A percentile compares a stretch with the other conserved stretches of the same genome.
These are phyloP conservation scores for Hsuehochloa calcarea DNA, from an alignment of 176 grass and related monocot genomes.

Conservation along the genomic window DNA sequence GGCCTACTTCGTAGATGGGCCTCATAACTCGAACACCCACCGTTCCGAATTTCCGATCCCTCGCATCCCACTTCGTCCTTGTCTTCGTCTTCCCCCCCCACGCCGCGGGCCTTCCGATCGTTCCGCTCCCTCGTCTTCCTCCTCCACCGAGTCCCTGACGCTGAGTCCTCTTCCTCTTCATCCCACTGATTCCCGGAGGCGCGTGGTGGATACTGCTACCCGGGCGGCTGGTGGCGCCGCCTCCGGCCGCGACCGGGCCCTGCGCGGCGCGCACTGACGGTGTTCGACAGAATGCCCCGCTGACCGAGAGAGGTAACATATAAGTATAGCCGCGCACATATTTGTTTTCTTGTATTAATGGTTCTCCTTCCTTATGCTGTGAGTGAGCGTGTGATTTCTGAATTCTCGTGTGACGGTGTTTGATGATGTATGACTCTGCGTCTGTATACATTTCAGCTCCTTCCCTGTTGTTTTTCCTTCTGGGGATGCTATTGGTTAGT, in stretches of 20 bases:
- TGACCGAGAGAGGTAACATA: not conserved
- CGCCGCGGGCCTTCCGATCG: not conserved
- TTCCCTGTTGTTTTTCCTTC: not conserved
- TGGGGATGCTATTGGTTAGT: not conserved
- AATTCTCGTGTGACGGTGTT: not conserved
- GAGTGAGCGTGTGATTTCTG: not conserved
- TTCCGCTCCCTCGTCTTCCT: not conserved
- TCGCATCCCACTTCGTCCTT: not conserved
- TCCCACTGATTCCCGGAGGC: not conserved
- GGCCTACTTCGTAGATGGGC: not conserved
- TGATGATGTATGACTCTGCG: not conserved
- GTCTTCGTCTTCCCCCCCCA: not conserved
- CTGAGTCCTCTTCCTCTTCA: not conserved
- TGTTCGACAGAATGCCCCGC: slow-evolving; percentile 31
- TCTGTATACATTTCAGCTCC: not conserved
- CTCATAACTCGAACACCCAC: too few species aligned
- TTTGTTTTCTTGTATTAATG: not conserved
- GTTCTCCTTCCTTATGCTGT: not conserved
- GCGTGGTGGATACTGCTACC: not conserved
- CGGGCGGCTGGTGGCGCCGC: not conserved
- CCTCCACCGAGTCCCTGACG: not conserved
- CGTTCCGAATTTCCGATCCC: too few species aligned
- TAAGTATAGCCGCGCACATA: not conserved
- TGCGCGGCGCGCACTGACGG: not conserved
- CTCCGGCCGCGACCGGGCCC: too few species aligned